phyloP scores from a whole-genome alignment of 768 basidiomycete species.

The Phylloporus arenicola region DNA sequence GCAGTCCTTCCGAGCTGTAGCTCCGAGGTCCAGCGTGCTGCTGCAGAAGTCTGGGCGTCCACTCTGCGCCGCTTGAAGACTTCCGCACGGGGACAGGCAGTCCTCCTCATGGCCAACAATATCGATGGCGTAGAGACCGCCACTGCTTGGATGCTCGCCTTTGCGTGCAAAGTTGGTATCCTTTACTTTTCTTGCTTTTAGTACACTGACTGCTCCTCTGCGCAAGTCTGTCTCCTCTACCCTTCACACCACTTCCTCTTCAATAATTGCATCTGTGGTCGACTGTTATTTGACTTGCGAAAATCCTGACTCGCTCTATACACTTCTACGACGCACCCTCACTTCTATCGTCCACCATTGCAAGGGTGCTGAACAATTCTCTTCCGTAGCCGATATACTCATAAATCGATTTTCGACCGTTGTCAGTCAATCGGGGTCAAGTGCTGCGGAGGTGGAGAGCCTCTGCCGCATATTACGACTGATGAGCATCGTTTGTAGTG shows the following conservation, averaged over 20 bases:
- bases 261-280: conserved; percentile 57
- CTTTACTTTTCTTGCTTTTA: conserved; percentile 4
- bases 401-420: conserved; percentile 34
- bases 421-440: conserved; percentile 1
- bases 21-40: conserved; percentile 67
- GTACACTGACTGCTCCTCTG: neutral
- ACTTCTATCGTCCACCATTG: conserved; percentile 84
- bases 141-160: conserved; percentile 69
- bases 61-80: conserved; percentile 68
- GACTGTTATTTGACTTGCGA: conserved; percentile 45
- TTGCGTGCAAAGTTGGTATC: conserved; percentile 64
- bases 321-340: conserved; percentile 62
- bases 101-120: conserved; percentile 49
- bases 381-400: conserved; percentile 49
- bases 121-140: conserved; percentile 53
- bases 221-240: conserved; percentile 74
- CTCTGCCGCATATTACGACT: conserved; percentile 53
- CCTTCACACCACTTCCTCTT: conserved; percentile 68
- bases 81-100: conserved; percentile 49
- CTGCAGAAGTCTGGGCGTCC: conserved; percentile 86
- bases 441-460: conserved; percentile 29
- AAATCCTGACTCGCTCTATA: conserved; percentile 40
- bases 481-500: conserved; percentile 49
- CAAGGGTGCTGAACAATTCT: conserved; percentile 61
- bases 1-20: conserved; percentile 52